phyloP scores from a whole-genome alignment of 345 rosid species.

The Geranium rotundifolium region DNA sequence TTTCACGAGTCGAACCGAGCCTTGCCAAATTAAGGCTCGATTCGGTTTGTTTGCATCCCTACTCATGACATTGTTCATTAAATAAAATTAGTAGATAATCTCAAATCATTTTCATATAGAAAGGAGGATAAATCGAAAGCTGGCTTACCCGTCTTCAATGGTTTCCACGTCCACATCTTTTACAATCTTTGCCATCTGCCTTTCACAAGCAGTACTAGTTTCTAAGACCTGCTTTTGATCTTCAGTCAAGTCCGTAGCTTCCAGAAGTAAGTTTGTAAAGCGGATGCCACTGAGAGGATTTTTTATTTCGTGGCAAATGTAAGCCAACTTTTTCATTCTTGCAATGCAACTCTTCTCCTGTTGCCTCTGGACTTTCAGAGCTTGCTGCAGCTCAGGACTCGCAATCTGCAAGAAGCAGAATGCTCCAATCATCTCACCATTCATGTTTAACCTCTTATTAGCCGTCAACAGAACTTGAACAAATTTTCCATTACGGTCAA shows the following conservation, averaged over 20 bases:
- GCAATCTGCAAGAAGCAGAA: conserved; percentile 96
- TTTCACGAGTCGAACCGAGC: too few species aligned
- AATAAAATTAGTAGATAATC: too few species aligned
- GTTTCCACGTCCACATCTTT: conserved; percentile 51
- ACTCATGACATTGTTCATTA: too few species aligned
- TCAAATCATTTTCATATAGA: not conserved
- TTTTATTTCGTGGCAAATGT: conserved; percentile 68
- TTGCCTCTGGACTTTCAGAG: conserved; percentile 60
- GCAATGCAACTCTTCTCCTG: conserved; percentile 52
- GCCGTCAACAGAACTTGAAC: conserved; percentile 83
- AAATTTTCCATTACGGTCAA: conserved; percentile 55
- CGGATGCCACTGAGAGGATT: conserved; percentile 70
- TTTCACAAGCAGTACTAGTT: conserved; percentile 77
- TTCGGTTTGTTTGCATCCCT: too few species aligned
- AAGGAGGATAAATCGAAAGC: conserved; percentile 12
- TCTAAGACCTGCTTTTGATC: conserved; percentile 87
- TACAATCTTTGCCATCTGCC: conserved; percentile 62
- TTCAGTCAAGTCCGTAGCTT: conserved; percentile 56
- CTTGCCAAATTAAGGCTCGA: too few species aligned
- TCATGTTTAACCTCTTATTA: conserved; percentile 63
- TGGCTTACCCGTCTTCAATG: conserved; percentile 81
- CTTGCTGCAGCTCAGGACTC: conserved; percentile 84
- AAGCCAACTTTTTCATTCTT: conserved; percentile 72
- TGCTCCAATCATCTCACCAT: conserved; percentile 70
- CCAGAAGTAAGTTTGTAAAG: conserved; percentile 65